These are phyloP conservation scores for Camellia japonica DNA, from an alignment of 148 eudicot species.

Conservation along the genomic window DNA sequence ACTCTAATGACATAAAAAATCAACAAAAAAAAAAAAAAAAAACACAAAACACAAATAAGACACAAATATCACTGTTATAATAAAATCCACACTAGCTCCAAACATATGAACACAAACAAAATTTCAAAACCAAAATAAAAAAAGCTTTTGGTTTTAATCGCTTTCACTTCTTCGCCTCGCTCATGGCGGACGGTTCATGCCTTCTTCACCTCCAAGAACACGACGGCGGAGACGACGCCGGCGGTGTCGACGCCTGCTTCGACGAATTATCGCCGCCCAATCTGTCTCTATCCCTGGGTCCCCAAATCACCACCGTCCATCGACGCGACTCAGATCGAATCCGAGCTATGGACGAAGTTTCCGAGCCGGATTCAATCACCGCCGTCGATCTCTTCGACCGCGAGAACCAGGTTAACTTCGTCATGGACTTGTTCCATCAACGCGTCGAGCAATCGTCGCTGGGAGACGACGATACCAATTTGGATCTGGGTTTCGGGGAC, in stretches of 20 bases:
- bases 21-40: no score
- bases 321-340: constrained; percentile 3
- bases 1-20: no score
- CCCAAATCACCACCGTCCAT: constrained; percentile 11
- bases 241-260: not conserved
- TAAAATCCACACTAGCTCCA: no score
- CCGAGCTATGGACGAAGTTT: not conserved
- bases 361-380: constrained; percentile 11
- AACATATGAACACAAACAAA: no score
- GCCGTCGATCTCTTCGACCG: constrained; percentile 30
- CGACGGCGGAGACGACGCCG: constrained; percentile 22
- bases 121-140: not conserved
- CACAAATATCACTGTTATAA: no score
- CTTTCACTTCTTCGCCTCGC: constrained; percentile 8
- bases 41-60: no score
- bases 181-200: constrained; percentile 50
- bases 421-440: constrained; percentile 49
- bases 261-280: constrained; percentile 1
- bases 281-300: constrained; percentile 3
- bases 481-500: constrained; percentile 30
- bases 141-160: not conserved
- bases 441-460: constrained; percentile 49
- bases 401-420: constrained; percentile 58
- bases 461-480: constrained; percentile 15
- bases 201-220: constrained; percentile 37